Conservation (phyloP, 306 rosid genomes). For the Quillaja saponaria region DNA sequence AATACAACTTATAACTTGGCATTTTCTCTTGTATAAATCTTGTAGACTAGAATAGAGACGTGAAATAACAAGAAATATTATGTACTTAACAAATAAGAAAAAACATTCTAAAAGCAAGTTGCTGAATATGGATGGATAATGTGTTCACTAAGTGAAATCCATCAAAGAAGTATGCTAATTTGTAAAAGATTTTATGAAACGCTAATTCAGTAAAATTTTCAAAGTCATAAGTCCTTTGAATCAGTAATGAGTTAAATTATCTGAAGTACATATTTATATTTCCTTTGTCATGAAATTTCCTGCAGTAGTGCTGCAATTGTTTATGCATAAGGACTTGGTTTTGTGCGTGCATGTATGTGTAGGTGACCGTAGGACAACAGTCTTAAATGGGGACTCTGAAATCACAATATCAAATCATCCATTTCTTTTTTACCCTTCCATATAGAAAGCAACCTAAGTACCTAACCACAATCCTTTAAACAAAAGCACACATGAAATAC, state of each 20-base stretch:
- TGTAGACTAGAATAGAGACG: too few species aligned
- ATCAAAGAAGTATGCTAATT: neutral
- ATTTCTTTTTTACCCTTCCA: conserved; percentile 11
- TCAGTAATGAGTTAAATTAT: conserved; percentile 12
- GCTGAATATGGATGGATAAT: conserved; percentile 2
- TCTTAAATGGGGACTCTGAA: neutral
- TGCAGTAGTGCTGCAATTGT: neutral
- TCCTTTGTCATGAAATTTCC: conserved; percentile 3
- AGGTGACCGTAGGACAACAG: conserved; percentile 7
- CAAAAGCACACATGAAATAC: too few species aligned
- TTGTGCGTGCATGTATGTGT: conserved; percentile 6
- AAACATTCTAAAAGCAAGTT: conserved; percentile 17
- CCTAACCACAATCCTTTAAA: conserved; percentile 8
- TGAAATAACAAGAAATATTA: too few species aligned
- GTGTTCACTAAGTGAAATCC: conserved; percentile 1
- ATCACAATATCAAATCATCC: conserved; percentile 7
- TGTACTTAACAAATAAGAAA: too few species aligned
- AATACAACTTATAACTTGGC: too few species aligned
- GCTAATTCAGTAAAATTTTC: conserved; percentile 8
- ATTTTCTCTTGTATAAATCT: too few species aligned
- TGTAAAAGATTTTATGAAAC: conserved; percentile 10
- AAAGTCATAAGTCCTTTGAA: conserved; percentile 3
- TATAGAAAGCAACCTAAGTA: conserved; percentile 19
- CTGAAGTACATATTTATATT: conserved; percentile 7
- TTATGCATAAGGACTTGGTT: conserved; percentile 9